These are phyloP conservation scores for Apium graveolens DNA, from an alignment of 129 eudicot genomes.

Conservation along the genomic window DNA sequence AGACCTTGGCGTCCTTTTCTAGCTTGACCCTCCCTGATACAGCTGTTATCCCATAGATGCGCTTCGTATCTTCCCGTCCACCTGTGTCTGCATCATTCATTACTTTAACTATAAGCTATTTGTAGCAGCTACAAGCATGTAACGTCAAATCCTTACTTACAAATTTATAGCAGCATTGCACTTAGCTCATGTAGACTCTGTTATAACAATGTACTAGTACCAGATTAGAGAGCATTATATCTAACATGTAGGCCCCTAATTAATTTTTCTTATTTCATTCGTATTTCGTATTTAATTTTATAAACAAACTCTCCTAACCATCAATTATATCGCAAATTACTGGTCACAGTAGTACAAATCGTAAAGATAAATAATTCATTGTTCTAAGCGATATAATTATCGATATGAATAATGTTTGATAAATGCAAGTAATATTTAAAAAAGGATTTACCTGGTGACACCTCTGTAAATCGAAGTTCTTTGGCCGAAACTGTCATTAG, in stretches of 20 bases:
- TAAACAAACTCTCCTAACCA: too few relatives aligned
- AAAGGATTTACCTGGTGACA: slow-evolving; percentile 56
- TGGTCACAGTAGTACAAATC: too few relatives aligned
- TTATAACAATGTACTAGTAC: background rate
- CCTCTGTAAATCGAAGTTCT: slow-evolving; percentile 91
- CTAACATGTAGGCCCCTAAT: too few relatives aligned
- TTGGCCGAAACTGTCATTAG: slow-evolving; percentile 77
- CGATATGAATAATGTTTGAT: too few relatives aligned
- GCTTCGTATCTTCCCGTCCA: slow-evolving; percentile 99
- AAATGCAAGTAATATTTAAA: background rate
- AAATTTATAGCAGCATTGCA: background rate
- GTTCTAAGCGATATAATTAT: too few relatives aligned
- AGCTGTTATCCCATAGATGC: slow-evolving; percentile 98
- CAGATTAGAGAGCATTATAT: background rate
- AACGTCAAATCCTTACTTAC: background rate
- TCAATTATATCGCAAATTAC: too few relatives aligned
- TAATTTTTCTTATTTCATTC: too few relatives aligned
- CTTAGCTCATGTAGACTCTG: background rate
- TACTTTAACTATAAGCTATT: background rate
- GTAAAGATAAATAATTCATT: too few relatives aligned
- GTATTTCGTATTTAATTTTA: too few relatives aligned
- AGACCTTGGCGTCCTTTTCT: slow-evolving; percentile 99
- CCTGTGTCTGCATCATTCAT: slow-evolving; percentile 51
- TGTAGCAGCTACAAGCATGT: background rate
- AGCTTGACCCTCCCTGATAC: slow-evolving; percentile 95